Evolutionary conservation across 352 stramenopile species (phyloP).

Genomic region (Phytopythium oedochilum): DNA sequence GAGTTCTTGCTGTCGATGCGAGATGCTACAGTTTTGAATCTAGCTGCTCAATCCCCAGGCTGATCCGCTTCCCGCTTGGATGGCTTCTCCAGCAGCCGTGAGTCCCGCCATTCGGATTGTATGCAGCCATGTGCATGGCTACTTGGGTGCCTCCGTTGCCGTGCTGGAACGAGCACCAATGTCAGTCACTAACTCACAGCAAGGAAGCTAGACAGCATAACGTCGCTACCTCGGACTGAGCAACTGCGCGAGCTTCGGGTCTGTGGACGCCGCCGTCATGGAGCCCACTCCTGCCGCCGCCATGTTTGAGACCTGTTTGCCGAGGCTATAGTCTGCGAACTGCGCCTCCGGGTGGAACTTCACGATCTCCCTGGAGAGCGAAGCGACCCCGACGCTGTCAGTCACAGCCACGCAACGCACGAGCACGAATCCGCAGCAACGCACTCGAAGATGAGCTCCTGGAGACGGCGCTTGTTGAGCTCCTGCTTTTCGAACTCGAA

Average conservation of each 20-base stretch:
- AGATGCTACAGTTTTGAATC: background rate
- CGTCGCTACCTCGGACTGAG: slow-evolving; percentile 42
- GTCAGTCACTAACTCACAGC: too few relatives aligned
- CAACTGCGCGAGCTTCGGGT: slow-evolving; percentile 35
- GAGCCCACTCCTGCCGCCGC: background rate
- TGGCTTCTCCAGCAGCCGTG: background rate
- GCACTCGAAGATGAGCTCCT: slow-evolving; percentile 87
- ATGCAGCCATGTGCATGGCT: background rate
- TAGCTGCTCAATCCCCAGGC: background rate
- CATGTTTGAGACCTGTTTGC: background rate
- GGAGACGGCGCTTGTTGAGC: slow-evolving; percentile 70
- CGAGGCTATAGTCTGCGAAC: background rate
- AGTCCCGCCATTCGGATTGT: background rate
- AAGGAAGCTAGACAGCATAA: background rate
- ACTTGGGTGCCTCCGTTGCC: background rate
- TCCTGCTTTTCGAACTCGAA: slow-evolving; percentile 90
- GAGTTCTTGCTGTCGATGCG: background rate
- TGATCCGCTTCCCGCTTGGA: background rate
- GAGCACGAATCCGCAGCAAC: slow-evolving; percentile 6
- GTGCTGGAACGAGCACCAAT: too few relatives aligned
- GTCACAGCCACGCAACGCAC: background rate
- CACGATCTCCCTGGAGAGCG: slow-evolving; percentile 44
- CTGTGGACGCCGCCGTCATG: slow-evolving; percentile 7
- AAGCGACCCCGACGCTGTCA: background rate
- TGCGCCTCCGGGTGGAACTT: slow-evolving; percentile 65